phyloP scores from a whole-genome alignment of 306 rosid genomes.

The Carpinus viminea region DNA sequence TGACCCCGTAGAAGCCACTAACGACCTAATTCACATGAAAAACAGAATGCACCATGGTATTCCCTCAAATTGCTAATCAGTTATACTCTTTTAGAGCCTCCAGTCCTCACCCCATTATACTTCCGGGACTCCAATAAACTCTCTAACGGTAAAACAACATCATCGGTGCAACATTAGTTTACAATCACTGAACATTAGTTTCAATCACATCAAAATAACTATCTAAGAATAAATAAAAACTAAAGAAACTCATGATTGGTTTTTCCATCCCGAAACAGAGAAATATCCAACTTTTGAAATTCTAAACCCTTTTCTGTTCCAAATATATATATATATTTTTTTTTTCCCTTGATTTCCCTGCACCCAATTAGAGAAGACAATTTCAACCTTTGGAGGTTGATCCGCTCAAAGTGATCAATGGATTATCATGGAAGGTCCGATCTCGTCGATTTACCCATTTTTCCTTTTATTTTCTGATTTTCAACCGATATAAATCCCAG shows the following conservation, averaged over 20 bases:
- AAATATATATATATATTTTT: background rate
- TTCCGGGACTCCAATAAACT: background rate
- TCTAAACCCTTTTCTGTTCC: background rate
- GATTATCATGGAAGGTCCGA: too few relatives aligned
- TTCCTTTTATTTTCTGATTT: too few relatives aligned
- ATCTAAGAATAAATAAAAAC: background rate
- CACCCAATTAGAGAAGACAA: background rate
- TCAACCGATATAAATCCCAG: too few relatives aligned
- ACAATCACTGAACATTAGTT: background rate
- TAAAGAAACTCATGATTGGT: background rate
- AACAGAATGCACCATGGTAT: background rate
- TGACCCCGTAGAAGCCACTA: background rate
- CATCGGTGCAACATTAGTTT: background rate
- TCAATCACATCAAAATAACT: background rate
- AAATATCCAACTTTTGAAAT: background rate
- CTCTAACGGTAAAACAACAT: background rate
- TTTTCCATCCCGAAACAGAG: background rate
- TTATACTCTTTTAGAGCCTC: background rate
- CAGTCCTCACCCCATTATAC: background rate
- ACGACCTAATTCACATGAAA: background rate
- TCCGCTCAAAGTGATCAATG: too few relatives aligned
- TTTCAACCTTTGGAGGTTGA: background rate
- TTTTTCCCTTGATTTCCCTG: background rate
- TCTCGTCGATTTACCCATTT: too few relatives aligned
- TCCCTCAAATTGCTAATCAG: background rate